These are phyloP conservation scores for Neurospora sp. DNA, from an alignment of 495 filamentous ascomycete species.

Conservation along the genomic window DNA sequence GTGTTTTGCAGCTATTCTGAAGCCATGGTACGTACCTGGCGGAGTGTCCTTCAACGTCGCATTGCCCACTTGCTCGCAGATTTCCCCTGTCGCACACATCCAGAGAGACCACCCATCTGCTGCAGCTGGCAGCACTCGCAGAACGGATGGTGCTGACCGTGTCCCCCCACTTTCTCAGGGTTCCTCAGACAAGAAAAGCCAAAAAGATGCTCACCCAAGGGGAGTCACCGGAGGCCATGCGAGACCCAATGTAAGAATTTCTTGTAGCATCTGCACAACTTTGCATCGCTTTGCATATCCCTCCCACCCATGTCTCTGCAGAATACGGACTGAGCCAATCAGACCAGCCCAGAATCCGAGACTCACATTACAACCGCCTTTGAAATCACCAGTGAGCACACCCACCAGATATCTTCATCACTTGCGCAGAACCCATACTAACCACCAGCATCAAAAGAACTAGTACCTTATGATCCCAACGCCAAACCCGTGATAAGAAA, in stretches of 20 bases:
- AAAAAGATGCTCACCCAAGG: not conserved
- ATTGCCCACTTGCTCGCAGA: not conserved
- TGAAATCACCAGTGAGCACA: not conserved
- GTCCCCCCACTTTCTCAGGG: not conserved
- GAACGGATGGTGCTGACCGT: not conserved
- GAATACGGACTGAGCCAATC: not conserved
- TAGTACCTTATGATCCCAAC: not conserved
- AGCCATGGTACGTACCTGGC: not conserved
- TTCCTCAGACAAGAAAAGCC: not conserved
- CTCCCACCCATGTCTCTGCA: not conserved
- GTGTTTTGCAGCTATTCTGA: not conserved
- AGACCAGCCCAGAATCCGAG: not conserved
- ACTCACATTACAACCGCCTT: not conserved
- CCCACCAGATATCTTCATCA: not conserved
- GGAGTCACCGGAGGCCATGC: not conserved
- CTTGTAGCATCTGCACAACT: not conserved
- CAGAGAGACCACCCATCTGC: not conserved
- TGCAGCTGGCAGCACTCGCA: not conserved
- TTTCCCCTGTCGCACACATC: not conserved
- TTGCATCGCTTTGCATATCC: not conserved
- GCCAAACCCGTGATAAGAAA: not conserved
- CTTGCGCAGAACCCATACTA: not conserved
- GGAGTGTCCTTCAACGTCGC: not conserved
- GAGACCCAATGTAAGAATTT: not conserved
- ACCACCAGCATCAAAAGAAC: not conserved